phyloP scores from a whole-genome alignment of 305 asterid species.

The Ajuga reptans region DNA sequence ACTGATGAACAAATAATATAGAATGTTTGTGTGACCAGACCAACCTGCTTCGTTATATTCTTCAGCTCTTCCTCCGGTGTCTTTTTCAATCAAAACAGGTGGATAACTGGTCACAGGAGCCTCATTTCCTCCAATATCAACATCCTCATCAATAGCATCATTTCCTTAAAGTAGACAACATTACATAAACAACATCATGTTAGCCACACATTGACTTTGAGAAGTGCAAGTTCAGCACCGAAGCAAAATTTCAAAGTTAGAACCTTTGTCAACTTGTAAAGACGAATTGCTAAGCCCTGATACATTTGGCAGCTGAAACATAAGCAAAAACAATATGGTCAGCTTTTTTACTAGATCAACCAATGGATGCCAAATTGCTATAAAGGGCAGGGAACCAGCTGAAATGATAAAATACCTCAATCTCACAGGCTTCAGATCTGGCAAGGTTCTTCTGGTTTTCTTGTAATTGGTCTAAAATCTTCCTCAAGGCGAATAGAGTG shows the following conservation, averaged over 20 bases:
- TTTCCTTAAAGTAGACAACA: slow-evolving; percentile 39
- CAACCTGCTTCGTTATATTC: slow-evolving; percentile 41
- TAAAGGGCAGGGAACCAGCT: neutral
- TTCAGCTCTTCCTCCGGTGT: slow-evolving; percentile 34
- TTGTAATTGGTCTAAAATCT: slow-evolving; percentile 46
- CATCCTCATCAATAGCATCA: slow-evolving; percentile 58
- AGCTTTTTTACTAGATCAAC: neutral
- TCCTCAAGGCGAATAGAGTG: slow-evolving; percentile 47
- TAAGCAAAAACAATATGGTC: neutral
- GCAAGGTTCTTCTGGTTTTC: slow-evolving; percentile 39
- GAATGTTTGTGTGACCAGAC: slow-evolving; percentile 14
- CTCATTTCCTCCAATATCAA: slow-evolving; percentile 79
- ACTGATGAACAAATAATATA: slow-evolving; percentile 9
- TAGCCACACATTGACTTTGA: slow-evolving; percentile 1
- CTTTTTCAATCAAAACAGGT: slow-evolving; percentile 56
- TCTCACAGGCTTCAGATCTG: slow-evolving; percentile 68
- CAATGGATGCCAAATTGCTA: neutral
- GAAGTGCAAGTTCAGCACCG: slow-evolving; percentile 3
- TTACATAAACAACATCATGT: slow-evolving; percentile 10
- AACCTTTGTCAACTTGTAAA: slow-evolving; percentile 74
- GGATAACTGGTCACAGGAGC: slow-evolving; percentile 71
- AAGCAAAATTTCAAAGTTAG: slow-evolving; percentile 16
- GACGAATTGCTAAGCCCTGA: slow-evolving; percentile 87
- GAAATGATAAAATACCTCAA: slow-evolving; percentile 49
- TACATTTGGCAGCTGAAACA: slow-evolving; percentile 72